A percentile compares a stretch with the other conserved stretches of the same genome.
Evolutionary conservation across 345 rosid genomes (phyloP).

Genomic region (Gynandropsis gynandra): DNA sequence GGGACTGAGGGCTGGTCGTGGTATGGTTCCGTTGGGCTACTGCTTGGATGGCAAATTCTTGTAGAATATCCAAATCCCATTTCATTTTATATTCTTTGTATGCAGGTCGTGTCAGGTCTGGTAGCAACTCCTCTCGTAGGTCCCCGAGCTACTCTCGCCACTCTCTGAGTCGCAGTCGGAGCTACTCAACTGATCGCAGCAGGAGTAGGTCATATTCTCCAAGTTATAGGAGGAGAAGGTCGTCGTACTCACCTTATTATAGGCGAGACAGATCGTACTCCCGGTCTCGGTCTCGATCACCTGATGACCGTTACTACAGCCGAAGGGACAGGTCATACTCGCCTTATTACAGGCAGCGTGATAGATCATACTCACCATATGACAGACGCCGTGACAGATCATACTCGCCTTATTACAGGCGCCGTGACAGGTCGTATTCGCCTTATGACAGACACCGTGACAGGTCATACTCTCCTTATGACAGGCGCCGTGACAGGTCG

Average conservation of each 20-base stretch:
- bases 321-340: constrained; percentile 39
- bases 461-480: neutral
- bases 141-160: constrained; percentile 42
- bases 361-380: constrained; percentile 4
- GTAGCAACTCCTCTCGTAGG: constrained; percentile 39
- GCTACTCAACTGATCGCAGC: constrained; percentile 46
- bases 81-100: neutral
- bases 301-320: constrained; percentile 29
- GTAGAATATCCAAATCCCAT: neutral
- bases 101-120: constrained; percentile 37
- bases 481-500: neutral
- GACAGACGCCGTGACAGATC: constrained; percentile 3
- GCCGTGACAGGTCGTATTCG: constrained; percentile 9
- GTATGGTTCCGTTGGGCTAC: constrained; percentile 26
- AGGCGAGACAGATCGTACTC: constrained; percentile 36
- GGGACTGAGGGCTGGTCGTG: constrained; percentile 59
- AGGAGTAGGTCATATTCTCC: constrained; percentile 62
- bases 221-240: constrained; percentile 24
- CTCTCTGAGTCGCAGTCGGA: constrained; percentile 40
- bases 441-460: constrained; percentile 23
- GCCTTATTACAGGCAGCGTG: constrained; percentile 29
- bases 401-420: constrained; percentile 27
- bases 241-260: constrained; percentile 33
- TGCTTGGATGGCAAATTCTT: neutral
- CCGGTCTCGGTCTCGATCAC: constrained; percentile 41